phyloP scores from a whole-genome alignment of 2,329 filamentous ascomycete genomes.

The Sporothrix brasiliensis region DNA sequence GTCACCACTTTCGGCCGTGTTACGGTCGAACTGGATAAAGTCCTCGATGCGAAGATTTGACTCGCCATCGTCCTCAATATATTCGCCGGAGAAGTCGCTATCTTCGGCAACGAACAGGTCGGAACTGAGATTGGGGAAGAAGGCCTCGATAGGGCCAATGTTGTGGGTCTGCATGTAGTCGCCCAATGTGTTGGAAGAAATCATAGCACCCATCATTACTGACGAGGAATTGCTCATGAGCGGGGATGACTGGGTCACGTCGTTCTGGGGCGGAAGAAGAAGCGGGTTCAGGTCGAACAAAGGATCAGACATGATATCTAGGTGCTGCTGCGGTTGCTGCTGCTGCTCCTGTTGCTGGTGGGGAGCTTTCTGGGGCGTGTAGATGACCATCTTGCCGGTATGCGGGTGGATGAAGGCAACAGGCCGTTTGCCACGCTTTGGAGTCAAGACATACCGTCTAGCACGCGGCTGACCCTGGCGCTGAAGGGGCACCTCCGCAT shows the following conservation, averaged over 20 bases:
- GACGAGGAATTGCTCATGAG: slow-evolving; percentile 70
- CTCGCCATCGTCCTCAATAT: slow-evolving; percentile 69
- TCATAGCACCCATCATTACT: slow-evolving; percentile 77
- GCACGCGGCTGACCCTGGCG: slow-evolving; percentile 57
- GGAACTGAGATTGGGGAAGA: slow-evolving; percentile 66
- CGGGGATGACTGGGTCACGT: slow-evolving; percentile 49
- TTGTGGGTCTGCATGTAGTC: slow-evolving; percentile 65
- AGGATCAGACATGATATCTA: slow-evolving; percentile 12
- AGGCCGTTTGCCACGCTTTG: slow-evolving; percentile 56
- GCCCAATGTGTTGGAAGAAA: slow-evolving; percentile 58
- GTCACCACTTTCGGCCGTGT: slow-evolving; percentile 42
- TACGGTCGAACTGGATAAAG: slow-evolving; percentile 67
- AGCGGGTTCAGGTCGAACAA: slow-evolving; percentile 12
- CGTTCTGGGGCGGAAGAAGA: not conserved
- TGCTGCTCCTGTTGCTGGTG: slow-evolving; percentile 30
- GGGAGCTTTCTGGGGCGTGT: slow-evolving; percentile 53
- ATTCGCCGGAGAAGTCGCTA: slow-evolving; percentile 51
- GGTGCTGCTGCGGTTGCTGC: slow-evolving; percentile 26
- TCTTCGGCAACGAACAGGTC: slow-evolving; percentile 61
- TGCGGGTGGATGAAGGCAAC: slow-evolving; percentile 61
- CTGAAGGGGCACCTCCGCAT: slow-evolving; percentile 50
- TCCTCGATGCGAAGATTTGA: slow-evolving; percentile 68
- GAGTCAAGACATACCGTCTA: slow-evolving; percentile 59
- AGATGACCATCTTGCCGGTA: slow-evolving; percentile 65
- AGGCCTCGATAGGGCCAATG: slow-evolving; percentile 74